Conservation (phyloP, 805 yeast genomes). For the Blastobotrys mokoenaii region DNA sequence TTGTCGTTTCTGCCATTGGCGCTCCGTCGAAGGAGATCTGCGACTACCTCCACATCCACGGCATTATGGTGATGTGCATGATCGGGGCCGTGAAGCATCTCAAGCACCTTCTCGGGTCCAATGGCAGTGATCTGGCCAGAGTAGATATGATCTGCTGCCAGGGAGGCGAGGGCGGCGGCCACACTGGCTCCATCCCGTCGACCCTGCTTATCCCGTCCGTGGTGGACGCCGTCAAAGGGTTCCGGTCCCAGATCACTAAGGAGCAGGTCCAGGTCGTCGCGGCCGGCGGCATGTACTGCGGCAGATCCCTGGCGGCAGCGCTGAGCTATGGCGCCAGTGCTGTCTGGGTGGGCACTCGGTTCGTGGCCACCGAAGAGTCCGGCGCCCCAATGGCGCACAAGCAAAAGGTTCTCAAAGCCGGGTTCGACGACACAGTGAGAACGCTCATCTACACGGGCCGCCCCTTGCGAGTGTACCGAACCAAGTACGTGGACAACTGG, state of each 20-base stretch:
- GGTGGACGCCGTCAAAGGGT: conserved; percentile 19
- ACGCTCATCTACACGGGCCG: conserved; percentile 23
- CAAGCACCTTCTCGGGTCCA: conserved; percentile 3
- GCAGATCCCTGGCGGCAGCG: conserved; percentile 21
- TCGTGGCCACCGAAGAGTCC: conserved; percentile 21
- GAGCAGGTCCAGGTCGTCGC: conserved; percentile 21
- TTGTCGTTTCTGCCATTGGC: conserved; percentile 23
- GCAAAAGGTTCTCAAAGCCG: conserved; percentile 14
- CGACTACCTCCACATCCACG: conserved; percentile 19
- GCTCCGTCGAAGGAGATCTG: conserved; percentile 20
- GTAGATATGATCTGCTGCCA: conserved; percentile 22
- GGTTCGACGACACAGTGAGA: conserved; percentile 18
- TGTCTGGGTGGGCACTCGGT: conserved; percentile 24
- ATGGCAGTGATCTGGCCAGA: conserved; percentile 10
- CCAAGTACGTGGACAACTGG: conserved; percentile 21
- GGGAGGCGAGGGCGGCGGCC: conserved; percentile 27
- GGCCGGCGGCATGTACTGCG: conserved; percentile 23
- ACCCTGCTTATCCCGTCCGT: conserved; percentile 21
- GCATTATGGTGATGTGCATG: conserved; percentile 23
- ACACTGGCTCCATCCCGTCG: conserved; percentile 21
- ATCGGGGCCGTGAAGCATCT: conserved; percentile 22
- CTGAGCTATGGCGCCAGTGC: conserved; percentile 20
- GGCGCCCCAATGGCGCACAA: conserved; percentile 21
- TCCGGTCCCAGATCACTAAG: conserved; percentile 18
- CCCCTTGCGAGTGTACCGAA: conserved; percentile 19